A percentile compares a stretch with the other conserved stretches of the same genome.
These are phyloP conservation scores for Maudiozyma barnettii DNA, from an alignment of 805 yeast genomes.

Conservation along the genomic window DNA sequence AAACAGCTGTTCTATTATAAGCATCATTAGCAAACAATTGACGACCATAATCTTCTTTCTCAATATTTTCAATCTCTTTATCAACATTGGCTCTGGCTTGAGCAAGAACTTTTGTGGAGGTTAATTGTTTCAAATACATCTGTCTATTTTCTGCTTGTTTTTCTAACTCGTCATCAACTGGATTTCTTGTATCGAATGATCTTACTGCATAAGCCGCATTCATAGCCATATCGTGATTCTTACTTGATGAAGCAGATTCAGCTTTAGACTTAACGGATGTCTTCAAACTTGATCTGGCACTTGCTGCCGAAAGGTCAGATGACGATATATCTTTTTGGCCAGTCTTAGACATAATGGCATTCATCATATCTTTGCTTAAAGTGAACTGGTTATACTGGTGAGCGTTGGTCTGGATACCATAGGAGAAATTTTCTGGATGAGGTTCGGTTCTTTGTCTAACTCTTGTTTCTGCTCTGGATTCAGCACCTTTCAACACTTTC, in stretches of 20 bases:
- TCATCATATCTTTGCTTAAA: constrained; percentile 15
- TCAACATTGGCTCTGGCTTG: constrained; percentile 47
- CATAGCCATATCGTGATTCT: constrained; percentile 30
- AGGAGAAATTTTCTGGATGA: constrained; percentile 10
- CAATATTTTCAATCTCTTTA: constrained; percentile 33
- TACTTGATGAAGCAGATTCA: neutral
- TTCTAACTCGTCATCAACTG: constrained; percentile 34
- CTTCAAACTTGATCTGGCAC: neutral
- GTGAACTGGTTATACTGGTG: constrained; percentile 15
- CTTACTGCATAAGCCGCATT: constrained; percentile 34
- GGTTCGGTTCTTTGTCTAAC: constrained; percentile 18
- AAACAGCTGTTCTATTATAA: constrained; percentile 63
- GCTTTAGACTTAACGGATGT: neutral
- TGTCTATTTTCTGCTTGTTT: constrained; percentile 31
- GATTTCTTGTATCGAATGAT: constrained; percentile 28
- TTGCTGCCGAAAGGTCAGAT: neutral
- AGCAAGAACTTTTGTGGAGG: constrained; percentile 35
- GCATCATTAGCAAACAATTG: constrained; percentile 35
- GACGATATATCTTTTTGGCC: neutral
- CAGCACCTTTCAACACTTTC: constrained; percentile 26
- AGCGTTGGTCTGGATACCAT: constrained; percentile 17
- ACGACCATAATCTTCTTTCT: constrained; percentile 28
- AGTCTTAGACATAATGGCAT: constrained; percentile 9
- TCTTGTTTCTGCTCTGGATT: constrained; percentile 21
- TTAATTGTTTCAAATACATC: constrained; percentile 22